These are phyloP conservation scores for Podila clonocystis DNA, from an alignment of 192 early-diverging fungal species.

Conservation along the genomic window DNA sequence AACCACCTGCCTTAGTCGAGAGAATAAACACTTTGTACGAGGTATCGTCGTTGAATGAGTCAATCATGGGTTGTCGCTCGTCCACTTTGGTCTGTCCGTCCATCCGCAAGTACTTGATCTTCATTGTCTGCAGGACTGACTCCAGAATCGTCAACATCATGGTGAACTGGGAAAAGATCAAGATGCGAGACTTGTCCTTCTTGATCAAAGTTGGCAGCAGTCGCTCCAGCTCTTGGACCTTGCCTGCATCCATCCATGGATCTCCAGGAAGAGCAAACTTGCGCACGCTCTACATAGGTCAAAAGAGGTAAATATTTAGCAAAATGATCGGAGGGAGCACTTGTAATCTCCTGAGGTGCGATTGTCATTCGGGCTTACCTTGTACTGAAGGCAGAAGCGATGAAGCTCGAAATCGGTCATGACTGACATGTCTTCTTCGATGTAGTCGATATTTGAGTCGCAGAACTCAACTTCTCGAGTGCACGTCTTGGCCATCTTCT, in stretches of 20 bases:
- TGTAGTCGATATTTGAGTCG: constrained; percentile 76
- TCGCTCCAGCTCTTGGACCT: constrained; percentile 68
- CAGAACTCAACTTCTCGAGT: constrained; percentile 78
- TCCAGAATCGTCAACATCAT: constrained; percentile 84
- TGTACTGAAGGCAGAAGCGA: constrained; percentile 67
- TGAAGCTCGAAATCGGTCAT: constrained; percentile 92
- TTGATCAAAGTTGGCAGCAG: constrained; percentile 63
- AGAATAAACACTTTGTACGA: constrained; percentile 73
- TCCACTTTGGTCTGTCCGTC: constrained; percentile 77
- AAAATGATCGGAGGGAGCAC: background rate
- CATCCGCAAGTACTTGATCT: constrained; percentile 61
- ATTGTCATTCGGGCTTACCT: constrained; percentile 36
- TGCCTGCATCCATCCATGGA: constrained; percentile 79
- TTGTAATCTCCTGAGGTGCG: background rate
- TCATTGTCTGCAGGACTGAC: constrained; percentile 63
- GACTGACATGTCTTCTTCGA: constrained; percentile 87
- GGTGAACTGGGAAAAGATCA: constrained; percentile 90
- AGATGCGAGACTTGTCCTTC: constrained; percentile 60
- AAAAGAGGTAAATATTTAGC: background rate
- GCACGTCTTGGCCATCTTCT: constrained; percentile 74
- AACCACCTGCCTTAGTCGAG: constrained; percentile 83
- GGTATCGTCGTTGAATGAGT: constrained; percentile 73
- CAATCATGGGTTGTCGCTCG: constrained; percentile 80
- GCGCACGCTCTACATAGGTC: constrained; percentile 40
- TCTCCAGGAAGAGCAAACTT: constrained; percentile 59